Evolutionary conservation across 352 stramenopile species (phyloP), one percentile per base, ranked within the genome.

Genomic region (Globisporangium abappressorium): DNA sequence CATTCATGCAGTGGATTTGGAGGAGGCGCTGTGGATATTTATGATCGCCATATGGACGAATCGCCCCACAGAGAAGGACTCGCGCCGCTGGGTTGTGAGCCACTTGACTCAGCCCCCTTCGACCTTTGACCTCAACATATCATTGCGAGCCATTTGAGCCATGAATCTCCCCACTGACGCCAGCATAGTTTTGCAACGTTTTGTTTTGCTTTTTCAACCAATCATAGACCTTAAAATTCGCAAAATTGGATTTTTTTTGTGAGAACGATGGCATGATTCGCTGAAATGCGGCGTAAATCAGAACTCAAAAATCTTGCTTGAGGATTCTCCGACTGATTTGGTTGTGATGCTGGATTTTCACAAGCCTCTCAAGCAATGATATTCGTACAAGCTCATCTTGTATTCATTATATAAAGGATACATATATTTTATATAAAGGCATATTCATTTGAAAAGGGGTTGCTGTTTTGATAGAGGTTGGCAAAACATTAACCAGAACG

Each of bases 321-420:
- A 30, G 61, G 61, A 59, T 66, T 57, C 59, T 66, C 28, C 3
- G 30, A 26, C 49, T 46, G 34, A 47, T 66, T 47, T 58, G 24
- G 22, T 28, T 20, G 38, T 22, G 20, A 22, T 41, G 18, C 51
- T 66, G 46, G 51, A 66, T 66, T 66, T 66, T 66, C 30, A 26
- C 15, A 5, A 12, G 34, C 8, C 41, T 56, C 22, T 30, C 3
- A 11, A 34, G 26, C 24, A 38, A 20, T 14, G 5, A 38, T 22
- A 34, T 20, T 6, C 18, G 15, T 20, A 7, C 15, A 41, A 26
- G 26, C 6, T 41, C 7, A 34, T 11, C 18, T 33, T 20, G 2
- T 30, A 26, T 33, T 0, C 2, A 56, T 20, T 11, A 3, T 34
- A 57, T 20, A 57, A 57, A 18, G 20, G 26, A 33, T 20, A 20